phyloP scores from a whole-genome alignment of 768 basidiomycete species.

The Rubroboletus satanas region DNA sequence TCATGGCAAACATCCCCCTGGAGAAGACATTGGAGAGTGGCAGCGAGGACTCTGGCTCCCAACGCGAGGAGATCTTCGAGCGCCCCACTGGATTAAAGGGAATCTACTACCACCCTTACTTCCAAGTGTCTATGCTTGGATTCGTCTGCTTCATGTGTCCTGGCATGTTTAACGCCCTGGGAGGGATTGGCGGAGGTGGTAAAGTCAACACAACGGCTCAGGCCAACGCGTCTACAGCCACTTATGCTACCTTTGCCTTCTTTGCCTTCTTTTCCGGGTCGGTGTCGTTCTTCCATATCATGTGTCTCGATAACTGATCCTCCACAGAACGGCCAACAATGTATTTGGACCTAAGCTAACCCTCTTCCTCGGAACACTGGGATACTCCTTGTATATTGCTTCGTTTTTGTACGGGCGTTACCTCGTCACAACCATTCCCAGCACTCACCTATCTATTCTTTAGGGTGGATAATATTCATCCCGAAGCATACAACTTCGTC shows the following conservation, averaged over 20 bases:
- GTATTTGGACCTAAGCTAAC: constrained; percentile 73
- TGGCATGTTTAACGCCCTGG: constrained; percentile 78
- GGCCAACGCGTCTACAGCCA: constrained; percentile 65
- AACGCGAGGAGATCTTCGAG: constrained; percentile 35
- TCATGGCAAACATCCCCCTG: constrained; percentile 14
- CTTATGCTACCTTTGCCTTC: constrained; percentile 63
- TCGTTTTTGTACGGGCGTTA: constrained; percentile 58
- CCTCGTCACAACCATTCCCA: neutral
- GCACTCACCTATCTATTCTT: neutral
- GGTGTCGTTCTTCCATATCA: constrained; percentile 9
- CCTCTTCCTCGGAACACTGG: constrained; percentile 66
- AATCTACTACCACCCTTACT: constrained; percentile 52
- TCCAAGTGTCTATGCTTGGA: constrained; percentile 54
- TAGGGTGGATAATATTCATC: constrained; percentile 70
- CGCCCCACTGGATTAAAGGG: constrained; percentile 51
- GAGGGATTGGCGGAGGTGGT: constrained; percentile 77
- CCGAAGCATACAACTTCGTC: constrained; percentile 56
- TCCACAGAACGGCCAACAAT: constrained; percentile 69
- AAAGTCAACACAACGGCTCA: constrained; percentile 61
- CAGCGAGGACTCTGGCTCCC: constrained; percentile 30
- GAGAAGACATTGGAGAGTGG: constrained; percentile 24
- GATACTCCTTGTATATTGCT: constrained; percentile 74
- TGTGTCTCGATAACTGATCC: neutral
- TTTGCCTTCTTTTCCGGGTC: constrained; percentile 70
- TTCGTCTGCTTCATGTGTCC: constrained; percentile 58